Evolutionary conservation across 2,329 filamentous ascomycete species (phyloP), one percentile per base, ranked within the genome.

Genomic region (Arthrobotrys pseudoclavata): DNA sequence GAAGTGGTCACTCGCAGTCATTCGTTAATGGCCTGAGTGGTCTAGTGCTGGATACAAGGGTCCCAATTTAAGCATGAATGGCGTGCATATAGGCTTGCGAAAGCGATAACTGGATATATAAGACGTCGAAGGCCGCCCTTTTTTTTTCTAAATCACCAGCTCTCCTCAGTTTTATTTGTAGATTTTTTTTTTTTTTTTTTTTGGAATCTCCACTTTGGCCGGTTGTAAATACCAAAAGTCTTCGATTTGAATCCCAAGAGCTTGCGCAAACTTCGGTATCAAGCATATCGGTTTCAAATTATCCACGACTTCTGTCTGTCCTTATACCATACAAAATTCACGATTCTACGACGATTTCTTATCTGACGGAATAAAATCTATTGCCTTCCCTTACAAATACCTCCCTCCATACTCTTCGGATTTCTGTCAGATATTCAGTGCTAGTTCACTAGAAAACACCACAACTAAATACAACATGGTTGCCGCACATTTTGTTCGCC

Each of bases 11-110:
- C 60, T 34, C 24, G 40, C 50, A 71, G 74, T 77, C 74, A 71
- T 70, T 77, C 67, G 74, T 70, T 77, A 62, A 71, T 77, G 74
- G 67, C 62, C 74, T 77, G 74, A 77, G 72, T 47, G 20, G 31
- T 5, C 26, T 42, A n/a, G 42, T 53, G 57, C 18, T 12, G 12
- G 10, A 34, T 47, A 42, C 47, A 63, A 37, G 55, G 68, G 31
- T 52, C 18, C 31, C 20, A n/a, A 52, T 62, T 42, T 70, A 63
- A 62, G 34, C 45, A 20, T 61, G 52, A 12, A 31, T 22, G 52
- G 52, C 34, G 47, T 72, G 69, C 69, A 61, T 69, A 53, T 42
- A 31, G 18, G 26, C 31, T 37, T 47, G 60, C 47, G 47, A 66
- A 50, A 50, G 62, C 62, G 47, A 52, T 45, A 52, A 29, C 47